phyloP scores from a whole-genome alignment of 768 basidiomycete species.

The Paxillus rubicundulus region DNA sequence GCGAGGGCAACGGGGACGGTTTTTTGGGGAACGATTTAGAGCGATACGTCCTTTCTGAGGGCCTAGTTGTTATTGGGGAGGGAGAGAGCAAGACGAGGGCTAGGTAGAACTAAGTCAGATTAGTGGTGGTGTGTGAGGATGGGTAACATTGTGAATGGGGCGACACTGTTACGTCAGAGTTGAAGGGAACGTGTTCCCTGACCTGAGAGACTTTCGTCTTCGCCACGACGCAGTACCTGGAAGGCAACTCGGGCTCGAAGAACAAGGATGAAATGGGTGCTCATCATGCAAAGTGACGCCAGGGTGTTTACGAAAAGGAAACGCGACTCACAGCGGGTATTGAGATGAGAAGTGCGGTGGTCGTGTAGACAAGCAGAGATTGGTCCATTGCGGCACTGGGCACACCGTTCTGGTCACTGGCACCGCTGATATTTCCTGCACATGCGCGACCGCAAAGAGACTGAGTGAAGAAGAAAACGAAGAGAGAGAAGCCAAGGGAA shows the following conservation, averaged over 20 bases:
- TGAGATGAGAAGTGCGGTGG: slow-evolving; percentile 19
- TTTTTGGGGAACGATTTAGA: slow-evolving; percentile 51
- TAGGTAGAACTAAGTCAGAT: slow-evolving; percentile 56
- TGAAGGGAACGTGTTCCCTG: slow-evolving; percentile 39
- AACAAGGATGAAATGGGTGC: slow-evolving; percentile 85
- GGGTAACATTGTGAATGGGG: background rate
- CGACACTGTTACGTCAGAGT: slow-evolving; percentile 31
- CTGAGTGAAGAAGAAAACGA: background rate
- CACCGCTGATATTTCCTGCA: background rate
- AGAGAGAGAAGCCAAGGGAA: no score
- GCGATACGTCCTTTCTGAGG: slow-evolving; percentile 70
- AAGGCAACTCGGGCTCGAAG: slow-evolving; percentile 72
- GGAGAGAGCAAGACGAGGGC: slow-evolving; percentile 77
- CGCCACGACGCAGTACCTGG: slow-evolving; percentile 51
- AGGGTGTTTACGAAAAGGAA: background rate
- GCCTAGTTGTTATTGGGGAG: slow-evolving; percentile 53
- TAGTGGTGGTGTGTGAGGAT: slow-evolving; percentile 2
- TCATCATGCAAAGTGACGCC: slow-evolving; percentile 46
- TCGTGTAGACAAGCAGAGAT: slow-evolving; percentile 18
- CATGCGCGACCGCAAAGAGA: slow-evolving; percentile 2
- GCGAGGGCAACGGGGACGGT: slow-evolving; percentile 53
- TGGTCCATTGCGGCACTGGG: slow-evolving; percentile 22
- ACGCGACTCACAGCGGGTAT: slow-evolving; percentile 29
- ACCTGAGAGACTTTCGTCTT: slow-evolving; percentile 61
- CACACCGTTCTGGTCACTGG: background rate